Conservation (phyloP, 2,329 filamentous ascomycete species). For the Coccinonectria pachysandricola region DNA sequence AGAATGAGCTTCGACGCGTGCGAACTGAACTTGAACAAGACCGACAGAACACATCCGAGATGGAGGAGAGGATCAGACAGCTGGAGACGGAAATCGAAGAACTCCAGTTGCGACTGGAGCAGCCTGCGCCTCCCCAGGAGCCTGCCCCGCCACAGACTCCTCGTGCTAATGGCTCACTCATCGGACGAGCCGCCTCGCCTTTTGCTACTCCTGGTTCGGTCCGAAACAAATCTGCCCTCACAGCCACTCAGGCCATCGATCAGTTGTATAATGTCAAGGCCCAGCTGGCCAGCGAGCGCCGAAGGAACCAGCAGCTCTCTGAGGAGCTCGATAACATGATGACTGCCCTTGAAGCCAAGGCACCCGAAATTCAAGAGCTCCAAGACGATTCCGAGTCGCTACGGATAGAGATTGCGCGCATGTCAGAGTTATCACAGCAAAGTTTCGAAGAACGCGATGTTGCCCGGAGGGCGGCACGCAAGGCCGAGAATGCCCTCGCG, state of each 20-base stretch:
- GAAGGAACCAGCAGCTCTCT: constrained; percentile 63
- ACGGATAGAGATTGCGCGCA: constrained; percentile 69
- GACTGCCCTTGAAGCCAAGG: constrained; percentile 70
- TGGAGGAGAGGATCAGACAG: constrained; percentile 38
- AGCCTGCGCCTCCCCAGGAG: constrained; percentile 26
- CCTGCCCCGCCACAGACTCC: constrained; percentile 54
- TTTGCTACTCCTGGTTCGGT: constrained; percentile 51
- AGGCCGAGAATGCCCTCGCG: constrained; percentile 62
- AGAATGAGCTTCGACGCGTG: constrained; percentile 46
- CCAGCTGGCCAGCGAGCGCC: constrained; percentile 62
- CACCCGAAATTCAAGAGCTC: constrained; percentile 80
- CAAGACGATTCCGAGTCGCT: constrained; percentile 72
- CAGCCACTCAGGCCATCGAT: constrained; percentile 52
- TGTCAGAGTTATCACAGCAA: constrained; percentile 75
- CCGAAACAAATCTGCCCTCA: constrained; percentile 44
- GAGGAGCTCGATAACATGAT: constrained; percentile 79
- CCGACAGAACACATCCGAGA: constrained; percentile 33
- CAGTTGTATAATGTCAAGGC: constrained; percentile 59
- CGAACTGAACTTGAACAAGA: constrained; percentile 48
- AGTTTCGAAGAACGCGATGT: constrained; percentile 70
- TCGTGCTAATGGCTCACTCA: constrained; percentile 44
- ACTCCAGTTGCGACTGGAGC: constrained; percentile 37
- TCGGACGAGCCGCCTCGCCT: constrained; percentile 46
- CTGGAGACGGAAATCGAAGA: constrained; percentile 45
- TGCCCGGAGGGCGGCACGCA: constrained; percentile 68